phyloP scores from a whole-genome alignment of 139 green algal genomes.

The Yamagishiella unicocca region DNA sequence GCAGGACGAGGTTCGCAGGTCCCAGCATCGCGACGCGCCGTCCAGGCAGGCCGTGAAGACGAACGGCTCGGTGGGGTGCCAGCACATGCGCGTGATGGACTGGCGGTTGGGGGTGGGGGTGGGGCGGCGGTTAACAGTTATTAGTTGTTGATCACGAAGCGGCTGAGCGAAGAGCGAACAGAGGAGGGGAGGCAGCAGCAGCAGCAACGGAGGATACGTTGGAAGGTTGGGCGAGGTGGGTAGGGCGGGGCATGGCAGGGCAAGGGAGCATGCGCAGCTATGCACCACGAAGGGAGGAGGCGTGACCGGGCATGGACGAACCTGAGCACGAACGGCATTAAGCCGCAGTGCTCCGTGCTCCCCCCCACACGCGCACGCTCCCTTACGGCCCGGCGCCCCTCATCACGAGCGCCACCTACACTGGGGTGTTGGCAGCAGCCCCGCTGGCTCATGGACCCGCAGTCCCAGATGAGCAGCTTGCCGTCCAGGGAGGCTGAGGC shows the following conservation, averaged over 20 bases:
- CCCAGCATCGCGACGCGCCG: conserved; percentile 83
- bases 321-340: too few relatives aligned
- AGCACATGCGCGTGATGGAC: conserved; percentile 71
- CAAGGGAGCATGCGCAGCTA: too few relatives aligned
- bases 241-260: not conserved
- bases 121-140: too few relatives aligned
- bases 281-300: too few relatives aligned
- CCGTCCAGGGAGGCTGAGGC: conserved; percentile 81
- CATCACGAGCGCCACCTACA: conserved; percentile 50
- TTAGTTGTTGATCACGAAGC: too few relatives aligned
- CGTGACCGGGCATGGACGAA: too few relatives aligned
- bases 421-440: conserved; percentile 76
- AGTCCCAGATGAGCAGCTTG: conserved; percentile 86
- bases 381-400: too few relatives aligned
- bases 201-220: too few relatives aligned
- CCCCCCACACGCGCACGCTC: too few relatives aligned
- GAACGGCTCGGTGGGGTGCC: conserved; percentile 76
- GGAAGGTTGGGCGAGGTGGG: not conserved
- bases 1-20: conserved; percentile 77
- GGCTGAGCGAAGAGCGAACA: too few relatives aligned
- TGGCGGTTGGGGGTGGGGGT: not conserved
- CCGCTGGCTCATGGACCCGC: conserved; percentile 58
- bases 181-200: too few relatives aligned
- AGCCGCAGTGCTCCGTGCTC: too few relatives aligned
- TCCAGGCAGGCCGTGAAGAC: conserved; percentile 87